These are phyloP conservation scores for Primulina tabacum DNA, from an alignment of 257 asterid genomes.

Conservation along the genomic window DNA sequence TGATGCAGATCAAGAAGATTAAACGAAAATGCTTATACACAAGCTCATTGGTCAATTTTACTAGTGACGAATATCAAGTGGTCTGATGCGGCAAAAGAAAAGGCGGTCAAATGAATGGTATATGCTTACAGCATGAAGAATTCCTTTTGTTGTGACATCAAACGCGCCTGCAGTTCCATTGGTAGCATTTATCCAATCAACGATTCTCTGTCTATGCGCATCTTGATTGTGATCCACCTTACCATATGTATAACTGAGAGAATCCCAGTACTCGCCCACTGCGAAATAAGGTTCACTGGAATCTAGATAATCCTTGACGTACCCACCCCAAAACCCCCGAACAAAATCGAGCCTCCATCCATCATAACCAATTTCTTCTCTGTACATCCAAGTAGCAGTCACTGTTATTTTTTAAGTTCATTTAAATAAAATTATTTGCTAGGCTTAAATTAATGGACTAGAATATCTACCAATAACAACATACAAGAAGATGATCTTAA, in stretches of 20 bases:
- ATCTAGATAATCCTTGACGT: conserved; percentile 90
- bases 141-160: conserved; percentile 95
- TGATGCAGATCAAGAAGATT: conserved; percentile 16
- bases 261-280: conserved; percentile 98
- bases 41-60: conserved; percentile 9
- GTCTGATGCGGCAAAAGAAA: background rate
- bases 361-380: conserved; percentile 95
- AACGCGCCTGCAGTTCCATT: conserved; percentile 94
- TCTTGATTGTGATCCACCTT: conserved; percentile 96
- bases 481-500: background rate
- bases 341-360: conserved; percentile 99
- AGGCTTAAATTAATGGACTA: background rate
- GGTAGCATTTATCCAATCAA: conserved; percentile 95
- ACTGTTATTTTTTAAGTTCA: conserved; percentile 20
- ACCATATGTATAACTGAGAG: conserved; percentile 82
- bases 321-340: conserved; percentile 99
- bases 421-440: background rate
- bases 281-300: conserved; percentile 85
- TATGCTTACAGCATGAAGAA: conserved; percentile 81
- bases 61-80: background rate
- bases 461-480: background rate
- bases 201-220: conserved; percentile 89
- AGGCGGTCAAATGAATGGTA: background rate
- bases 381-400: conserved; percentile 31
- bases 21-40: conserved; percentile 2